phyloP scores from a whole-genome alignment of 306 rosid genomes.

The Fragaria vesca region DNA sequence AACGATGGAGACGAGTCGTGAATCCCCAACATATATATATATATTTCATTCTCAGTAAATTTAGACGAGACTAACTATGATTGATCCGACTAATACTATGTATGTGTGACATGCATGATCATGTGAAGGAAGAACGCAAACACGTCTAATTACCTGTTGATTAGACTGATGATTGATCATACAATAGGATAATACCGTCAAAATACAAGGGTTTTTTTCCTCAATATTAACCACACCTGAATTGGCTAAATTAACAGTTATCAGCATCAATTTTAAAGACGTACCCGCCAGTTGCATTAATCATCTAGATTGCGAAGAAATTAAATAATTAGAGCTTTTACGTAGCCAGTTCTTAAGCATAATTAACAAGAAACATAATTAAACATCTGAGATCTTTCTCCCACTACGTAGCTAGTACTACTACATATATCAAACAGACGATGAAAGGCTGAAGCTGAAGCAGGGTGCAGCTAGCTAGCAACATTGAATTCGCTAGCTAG shows the following conservation, averaged over 20 bases:
- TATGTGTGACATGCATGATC: background rate
- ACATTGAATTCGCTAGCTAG: background rate
- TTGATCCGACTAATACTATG: background rate
- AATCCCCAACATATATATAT: background rate
- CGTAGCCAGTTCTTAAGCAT: background rate
- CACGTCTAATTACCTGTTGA: background rate
- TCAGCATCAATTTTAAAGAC: background rate
- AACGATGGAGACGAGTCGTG: background rate
- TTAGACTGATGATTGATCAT: background rate
- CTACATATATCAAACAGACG: background rate
- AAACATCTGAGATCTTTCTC: background rate
- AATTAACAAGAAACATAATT: conserved; percentile 6
- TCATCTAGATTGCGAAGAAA: conserved; percentile 8
- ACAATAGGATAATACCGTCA: background rate
- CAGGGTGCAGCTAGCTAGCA: conserved; percentile 5
- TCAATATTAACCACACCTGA: background rate
- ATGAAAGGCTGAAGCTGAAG: background rate
- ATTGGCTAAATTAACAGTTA: background rate
- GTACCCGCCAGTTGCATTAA: background rate
- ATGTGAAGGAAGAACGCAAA: background rate
- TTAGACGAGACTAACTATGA: background rate
- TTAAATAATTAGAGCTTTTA: background rate
- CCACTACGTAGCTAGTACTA: background rate
- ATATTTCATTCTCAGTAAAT: background rate
- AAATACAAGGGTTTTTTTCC: background rate